A percentile compares a stretch with the other conserved stretches of the same genome.
Conservation (phyloP, 2,329 filamentous ascomycete species). For the Penicillium sp. region DNA sequence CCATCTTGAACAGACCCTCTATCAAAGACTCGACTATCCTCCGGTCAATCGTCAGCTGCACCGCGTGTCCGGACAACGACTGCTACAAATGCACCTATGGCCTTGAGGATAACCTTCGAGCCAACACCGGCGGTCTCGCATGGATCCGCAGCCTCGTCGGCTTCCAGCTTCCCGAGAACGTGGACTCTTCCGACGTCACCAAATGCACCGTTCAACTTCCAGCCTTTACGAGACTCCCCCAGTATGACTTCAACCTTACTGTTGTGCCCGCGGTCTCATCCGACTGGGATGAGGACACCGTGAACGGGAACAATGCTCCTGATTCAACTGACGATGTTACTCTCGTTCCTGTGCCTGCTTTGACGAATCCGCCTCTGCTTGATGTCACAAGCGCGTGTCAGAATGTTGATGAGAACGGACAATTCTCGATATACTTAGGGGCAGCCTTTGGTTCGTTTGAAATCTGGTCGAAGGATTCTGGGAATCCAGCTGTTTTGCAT, state of each 20-base stretch:
- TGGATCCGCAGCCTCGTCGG: constrained; percentile 19
- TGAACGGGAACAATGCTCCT: constrained; percentile 20
- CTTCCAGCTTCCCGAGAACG: constrained; percentile 14
- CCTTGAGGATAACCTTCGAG: constrained; percentile 9
- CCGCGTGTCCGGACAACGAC: constrained; percentile 18
- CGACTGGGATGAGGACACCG: constrained; percentile 20
- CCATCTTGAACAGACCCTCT: constrained; percentile 10
- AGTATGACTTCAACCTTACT: constrained; percentile 18
- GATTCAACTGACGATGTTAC: not conserved
- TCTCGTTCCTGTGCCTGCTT: constrained; percentile 1
- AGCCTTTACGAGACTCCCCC: constrained; percentile 12
- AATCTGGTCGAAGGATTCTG: constrained; percentile 22
- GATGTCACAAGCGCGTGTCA: constrained; percentile 21
- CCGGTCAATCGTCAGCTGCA: constrained; percentile 18
- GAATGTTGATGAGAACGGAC: constrained; percentile 6
- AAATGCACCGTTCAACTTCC: constrained; percentile 24
- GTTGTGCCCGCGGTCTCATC: constrained; percentile 14
- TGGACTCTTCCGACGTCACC: constrained; percentile 5
- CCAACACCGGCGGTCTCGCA: constrained; percentile 17
- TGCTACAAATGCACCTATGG: constrained; percentile 22
- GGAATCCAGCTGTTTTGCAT: constrained; percentile 19
- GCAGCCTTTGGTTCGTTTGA: constrained; percentile 16
- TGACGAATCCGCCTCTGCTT: constrained; percentile 10
- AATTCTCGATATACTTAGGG: constrained; percentile 21
- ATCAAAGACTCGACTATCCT: constrained; percentile 24